Evolutionary conservation across 441 rosid genomes (phyloP), one percentile per base, ranked within the genome.

Genomic region (Populus trichocarpa): DNA sequence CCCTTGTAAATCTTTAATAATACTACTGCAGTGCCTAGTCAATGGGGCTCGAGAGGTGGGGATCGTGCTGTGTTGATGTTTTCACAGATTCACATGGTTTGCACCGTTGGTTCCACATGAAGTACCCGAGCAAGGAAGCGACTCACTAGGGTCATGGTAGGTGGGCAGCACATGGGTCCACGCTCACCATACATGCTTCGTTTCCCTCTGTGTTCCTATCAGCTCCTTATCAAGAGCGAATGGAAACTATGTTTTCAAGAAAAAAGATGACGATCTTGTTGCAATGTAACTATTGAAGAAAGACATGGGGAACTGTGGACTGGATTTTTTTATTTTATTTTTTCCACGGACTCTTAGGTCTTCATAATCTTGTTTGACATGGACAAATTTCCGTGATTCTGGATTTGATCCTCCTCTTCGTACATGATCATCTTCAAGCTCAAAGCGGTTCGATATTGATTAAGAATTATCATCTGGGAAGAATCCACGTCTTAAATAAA

Each of bases 81-180:
- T 69, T 61, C 76, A 25, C 36, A 61, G 2, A 36, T 36, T 79
- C 84, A 82, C 83, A 75, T 82, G 87, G 79, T 5, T 67, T 74
- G 76, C 79, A 73, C 82, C 78, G 13, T 53, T 40, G 69, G 64
- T 77, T 57, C 69, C 65, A 42, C 64, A 65, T 71, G 76, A 25
- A 8, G 30, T 26, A 4, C 72, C 67, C 63, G 5, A 38, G 66
- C 36, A 12, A 22, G 66, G 75, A 30, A 63, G 38, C 10, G 80
- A 59, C 28, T 75, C 53, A 25, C 63, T 53, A 12, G 73, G 71
- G 79, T 72, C 83, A 40, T 13, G 75, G 83, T 77, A 30, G 87
- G 83, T 82, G 85, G 82, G 78, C 77, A 26, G 76, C 82, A 80
- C 80, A 75, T 65, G 84, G 84, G 81, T 53, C 81, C 80, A 22